Percentiles rank a stretch among this genome's conserved stretches.
phyloP scores from a whole-genome alignment of 2,329 filamentous ascomycete species.

The Magnaporthales sp. region DNA sequence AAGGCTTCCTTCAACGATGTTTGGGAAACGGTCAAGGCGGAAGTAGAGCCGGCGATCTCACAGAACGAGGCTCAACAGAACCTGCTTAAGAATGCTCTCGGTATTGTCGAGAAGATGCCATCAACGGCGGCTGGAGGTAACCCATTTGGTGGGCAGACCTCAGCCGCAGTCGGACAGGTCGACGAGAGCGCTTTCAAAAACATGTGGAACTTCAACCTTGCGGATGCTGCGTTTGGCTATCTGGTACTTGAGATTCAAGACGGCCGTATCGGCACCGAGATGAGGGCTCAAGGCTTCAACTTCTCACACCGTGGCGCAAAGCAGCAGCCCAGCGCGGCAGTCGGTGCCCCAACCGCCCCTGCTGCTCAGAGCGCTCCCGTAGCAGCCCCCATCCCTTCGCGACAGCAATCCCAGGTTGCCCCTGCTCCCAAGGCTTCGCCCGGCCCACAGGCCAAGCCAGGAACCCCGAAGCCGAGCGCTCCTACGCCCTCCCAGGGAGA shows the following conservation, averaged over 20 bases:
- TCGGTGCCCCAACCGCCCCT: slow-evolving; percentile 18
- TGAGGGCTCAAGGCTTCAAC: slow-evolving; percentile 98
- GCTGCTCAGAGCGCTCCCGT: slow-evolving; percentile 25
- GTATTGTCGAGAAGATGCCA: slow-evolving; percentile 97
- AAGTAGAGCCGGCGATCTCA: slow-evolving; percentile 89
- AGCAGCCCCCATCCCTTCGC: slow-evolving; percentile 18
- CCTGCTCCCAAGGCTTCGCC: slow-evolving; percentile 1
- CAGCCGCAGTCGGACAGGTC: slow-evolving; percentile 71
- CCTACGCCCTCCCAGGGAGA: slow-evolving; percentile 43
- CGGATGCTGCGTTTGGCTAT: slow-evolving; percentile 95
- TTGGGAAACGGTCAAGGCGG: slow-evolving; percentile 95
- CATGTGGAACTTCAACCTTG: slow-evolving; percentile 99
- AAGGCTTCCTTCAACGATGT: slow-evolving; percentile 99
- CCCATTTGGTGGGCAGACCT: slow-evolving; percentile 82
- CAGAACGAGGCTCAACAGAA: slow-evolving; percentile 93
- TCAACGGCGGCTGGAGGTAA: slow-evolving; percentile 90
- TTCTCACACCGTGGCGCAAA: slow-evolving; percentile 93
- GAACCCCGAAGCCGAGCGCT: slow-evolving; percentile 38
- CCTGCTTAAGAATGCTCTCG: slow-evolving; percentile 80
- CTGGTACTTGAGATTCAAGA: slow-evolving; percentile 91
- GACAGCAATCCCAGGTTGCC: not conserved
- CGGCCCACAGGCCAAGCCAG: slow-evolving; percentile 24
- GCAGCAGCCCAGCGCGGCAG: slow-evolving; percentile 37
- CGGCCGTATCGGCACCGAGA: slow-evolving; percentile 93
- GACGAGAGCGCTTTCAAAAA: slow-evolving; percentile 99